Base-by-base conservation (phyloP, 2,329 filamentous ascomycete species). In the Trichoderma pleuroti region DNA sequence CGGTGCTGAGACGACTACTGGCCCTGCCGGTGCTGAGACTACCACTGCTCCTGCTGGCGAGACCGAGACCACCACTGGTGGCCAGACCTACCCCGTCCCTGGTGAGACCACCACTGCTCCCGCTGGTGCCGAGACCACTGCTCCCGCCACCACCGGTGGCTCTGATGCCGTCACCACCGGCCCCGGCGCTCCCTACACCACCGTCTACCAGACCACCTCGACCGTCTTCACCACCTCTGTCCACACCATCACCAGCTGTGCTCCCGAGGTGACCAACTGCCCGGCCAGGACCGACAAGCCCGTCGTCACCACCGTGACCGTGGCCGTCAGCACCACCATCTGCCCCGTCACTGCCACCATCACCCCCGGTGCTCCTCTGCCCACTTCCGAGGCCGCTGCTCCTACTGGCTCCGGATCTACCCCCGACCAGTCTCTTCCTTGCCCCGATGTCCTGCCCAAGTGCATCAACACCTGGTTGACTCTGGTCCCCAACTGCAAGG, bases 381-480 rank as follows among this genome's bases (percentile, higher is more conserved):
- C 63, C 36, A 64, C 68, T 7, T 71, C 46, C 39, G 68, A 56
- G 18, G 72, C 74, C 46, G 68, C 64, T 49, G 72, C 72, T 62
- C 73, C 74, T 46, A 24, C 67, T 18, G 57, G 28, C 57, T 66
- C 72, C 21, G 71, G 71, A 39, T 72, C 76, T 18, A 7, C 24
- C 28, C 21, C 67, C 52, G 30, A 49, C n/a, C 39, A 70, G 63
- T 52, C 68, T 64, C 82, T 86, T 54, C 83, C 85, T 71, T 88
- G 89, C 82, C 93, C 94, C 71, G 82, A 85, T 30, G 87, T 94
- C 61, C 91, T 98, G 63, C 94, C 95, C 73, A 89, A 89, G 78
- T 98, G 95, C 86, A 84, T 98, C 83, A 96, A 95, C 88, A 97
- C 94, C 77, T 98, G 93, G 93, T 83, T 97, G 77, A 87, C 88